Conservation (phyloP, 2,329 filamentous ascomycete species). For the Graphilbum sp. region DNA sequence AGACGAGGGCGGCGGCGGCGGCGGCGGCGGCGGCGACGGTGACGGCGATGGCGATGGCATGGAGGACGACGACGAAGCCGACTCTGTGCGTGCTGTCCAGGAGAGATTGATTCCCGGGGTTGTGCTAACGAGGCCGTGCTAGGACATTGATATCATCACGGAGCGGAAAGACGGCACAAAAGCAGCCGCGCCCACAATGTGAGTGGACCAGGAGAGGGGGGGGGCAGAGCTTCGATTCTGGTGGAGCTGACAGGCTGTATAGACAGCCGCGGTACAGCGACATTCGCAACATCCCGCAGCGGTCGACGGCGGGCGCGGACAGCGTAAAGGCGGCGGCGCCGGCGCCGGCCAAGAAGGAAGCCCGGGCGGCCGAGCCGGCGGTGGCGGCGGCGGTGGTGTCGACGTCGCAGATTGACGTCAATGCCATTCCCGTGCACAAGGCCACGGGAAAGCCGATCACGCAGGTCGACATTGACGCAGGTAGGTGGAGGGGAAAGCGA, state of each 20-base stretch:
- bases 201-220: too few species aligned
- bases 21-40: slow-evolving; percentile 42
- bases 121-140: too few species aligned
- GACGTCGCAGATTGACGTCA: slow-evolving; percentile 72
- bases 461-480: slow-evolving; percentile 55
- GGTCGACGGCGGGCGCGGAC: slow-evolving; percentile 35
- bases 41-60: slow-evolving; percentile 44
- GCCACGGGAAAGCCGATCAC: slow-evolving; percentile 67
- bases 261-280: slow-evolving; percentile 49
- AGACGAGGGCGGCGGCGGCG: slow-evolving; percentile 45
- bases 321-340: slow-evolving; percentile 27
- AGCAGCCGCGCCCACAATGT: slow-evolving; percentile 37
- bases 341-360: slow-evolving; percentile 31
- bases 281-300: slow-evolving; percentile 47
- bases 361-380: slow-evolving; percentile 8
- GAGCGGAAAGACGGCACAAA: slow-evolving; percentile 49
- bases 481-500: too few species aligned
- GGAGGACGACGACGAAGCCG: slow-evolving; percentile 44
- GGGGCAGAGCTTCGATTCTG: too few species aligned
- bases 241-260: too few species aligned
- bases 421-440: slow-evolving; percentile 66
- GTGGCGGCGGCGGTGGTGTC: slow-evolving; percentile 26
- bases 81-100: slow-evolving; percentile 28
- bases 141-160: slow-evolving; percentile 54
- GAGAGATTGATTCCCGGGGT: too few species aligned